These are phyloP conservation scores for Wilhelminamyces savonicus DNA, from an alignment of 805 yeast genomes.

Conservation along the genomic window DNA sequence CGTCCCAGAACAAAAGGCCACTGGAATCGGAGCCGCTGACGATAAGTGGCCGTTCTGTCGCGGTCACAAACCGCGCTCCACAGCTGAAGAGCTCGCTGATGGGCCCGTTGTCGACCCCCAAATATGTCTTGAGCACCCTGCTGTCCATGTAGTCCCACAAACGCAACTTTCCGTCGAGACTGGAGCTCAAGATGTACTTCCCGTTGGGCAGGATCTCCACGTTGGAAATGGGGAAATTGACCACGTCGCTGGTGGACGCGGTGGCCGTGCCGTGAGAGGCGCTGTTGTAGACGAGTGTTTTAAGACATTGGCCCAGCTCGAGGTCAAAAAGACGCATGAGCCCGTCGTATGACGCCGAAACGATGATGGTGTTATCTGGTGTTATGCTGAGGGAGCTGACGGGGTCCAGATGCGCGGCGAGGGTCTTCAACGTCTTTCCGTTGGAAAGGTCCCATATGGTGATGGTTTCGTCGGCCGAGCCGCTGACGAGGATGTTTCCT, in stretches of 20 bases:
- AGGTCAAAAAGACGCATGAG: conserved; percentile 84
- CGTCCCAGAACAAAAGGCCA: conserved; percentile 56
- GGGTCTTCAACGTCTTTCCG: conserved; percentile 66
- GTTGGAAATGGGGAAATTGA: conserved; percentile 64
- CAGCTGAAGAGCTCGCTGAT: conserved; percentile 50
- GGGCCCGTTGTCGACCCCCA: conserved; percentile 21
- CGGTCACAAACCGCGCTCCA: conserved; percentile 44
- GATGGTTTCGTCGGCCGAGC: conserved; percentile 86
- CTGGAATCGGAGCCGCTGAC: conserved; percentile 59
- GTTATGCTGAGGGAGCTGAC: conserved; percentile 70
- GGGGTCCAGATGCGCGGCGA: conserved; percentile 92
- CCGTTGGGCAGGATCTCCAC: conserved; percentile 79
- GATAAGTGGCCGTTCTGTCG: conserved; percentile 30
- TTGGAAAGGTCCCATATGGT: conserved; percentile 80
- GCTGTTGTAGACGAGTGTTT: conserved; percentile 75
- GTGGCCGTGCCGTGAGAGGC: conserved; percentile 55
- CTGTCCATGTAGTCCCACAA: conserved; percentile 86
- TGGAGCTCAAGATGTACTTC: conserved; percentile 66
- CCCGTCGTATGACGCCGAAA: conserved; percentile 89
- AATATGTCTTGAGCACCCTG: conserved; percentile 69
- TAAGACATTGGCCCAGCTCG: conserved; percentile 83
- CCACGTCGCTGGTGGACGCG: conserved; percentile 45
- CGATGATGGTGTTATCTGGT: conserved; percentile 74
- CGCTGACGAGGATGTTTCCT: conserved; percentile 75
- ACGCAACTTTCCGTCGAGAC: conserved; percentile 72